Conservation (phyloP, 176 grass and related monocot genomes). For the Bolboschoenus planiculmis region DNA sequence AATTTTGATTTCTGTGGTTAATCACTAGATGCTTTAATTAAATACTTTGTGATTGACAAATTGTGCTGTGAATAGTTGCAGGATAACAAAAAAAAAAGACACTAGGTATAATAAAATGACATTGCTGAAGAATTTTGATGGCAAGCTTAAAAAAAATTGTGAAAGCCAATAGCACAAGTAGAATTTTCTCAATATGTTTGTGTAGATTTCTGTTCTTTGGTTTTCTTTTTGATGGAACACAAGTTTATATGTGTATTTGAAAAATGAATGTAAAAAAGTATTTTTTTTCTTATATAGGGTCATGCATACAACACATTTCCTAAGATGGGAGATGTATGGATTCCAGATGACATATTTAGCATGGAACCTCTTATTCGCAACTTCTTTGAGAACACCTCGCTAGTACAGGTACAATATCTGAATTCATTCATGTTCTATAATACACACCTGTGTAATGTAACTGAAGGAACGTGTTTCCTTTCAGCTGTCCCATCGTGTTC, state of each 20-base stretch:
- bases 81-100: background rate
- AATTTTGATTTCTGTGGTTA: background rate
- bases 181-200: background rate
- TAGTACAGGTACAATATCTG: slow-evolving; percentile 58
- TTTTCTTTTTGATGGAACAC: background rate
- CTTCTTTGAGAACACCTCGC: slow-evolving; percentile 89
- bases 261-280: background rate
- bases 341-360: slow-evolving; percentile 77
- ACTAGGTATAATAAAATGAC: background rate
- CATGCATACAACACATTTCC: slow-evolving; percentile 98
- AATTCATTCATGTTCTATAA: background rate
- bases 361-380: slow-evolving; percentile 85
- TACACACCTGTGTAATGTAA: background rate
- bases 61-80: background rate
- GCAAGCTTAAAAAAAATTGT: background rate
- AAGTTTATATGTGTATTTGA: background rate
- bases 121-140: background rate
- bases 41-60: background rate
- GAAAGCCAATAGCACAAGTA: background rate
- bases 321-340: slow-evolving; percentile 97
- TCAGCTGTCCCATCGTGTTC: slow-evolving; percentile 87
- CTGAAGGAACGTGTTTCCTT: slow-evolving; percentile 20
- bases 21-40: background rate
- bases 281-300: slow-evolving; percentile 46
- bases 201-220: background rate